Percentiles rank a stretch among this genome's conserved stretches.
Conservation (phyloP, 441 rosid genomes). For the Populus hybrid region DNA sequence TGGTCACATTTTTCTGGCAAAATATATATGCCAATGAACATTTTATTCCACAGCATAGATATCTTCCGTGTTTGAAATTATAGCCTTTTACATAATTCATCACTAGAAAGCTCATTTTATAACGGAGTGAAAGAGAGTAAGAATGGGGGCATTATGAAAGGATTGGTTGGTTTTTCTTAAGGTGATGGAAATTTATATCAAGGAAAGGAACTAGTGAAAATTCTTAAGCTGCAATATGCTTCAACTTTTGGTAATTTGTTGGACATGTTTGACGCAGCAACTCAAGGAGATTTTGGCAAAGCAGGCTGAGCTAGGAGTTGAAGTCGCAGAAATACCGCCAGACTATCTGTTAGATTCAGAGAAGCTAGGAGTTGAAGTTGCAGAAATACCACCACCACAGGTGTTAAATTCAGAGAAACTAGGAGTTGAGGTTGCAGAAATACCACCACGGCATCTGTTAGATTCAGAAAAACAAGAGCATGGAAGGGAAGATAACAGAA, state of each 20-base stretch:
- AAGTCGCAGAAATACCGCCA: conserved; percentile 88
- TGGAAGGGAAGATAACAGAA: conserved; percentile 29
- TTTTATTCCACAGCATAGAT: background rate
- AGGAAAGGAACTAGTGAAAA: background rate
- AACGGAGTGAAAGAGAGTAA: background rate
- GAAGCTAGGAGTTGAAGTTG: too few species aligned
- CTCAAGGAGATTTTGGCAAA: conserved; percentile 74
- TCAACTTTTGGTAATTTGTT: background rate
- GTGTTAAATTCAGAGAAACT: too few species aligned
- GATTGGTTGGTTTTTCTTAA: background rate
- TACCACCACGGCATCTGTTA: conserved; percentile 64
- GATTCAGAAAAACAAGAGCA: conserved; percentile 43
- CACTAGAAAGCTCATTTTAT: background rate
- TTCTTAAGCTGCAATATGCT: background rate
- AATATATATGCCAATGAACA: background rate
- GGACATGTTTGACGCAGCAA: conserved; percentile 50
- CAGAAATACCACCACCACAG: too few species aligned
- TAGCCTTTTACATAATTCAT: background rate
- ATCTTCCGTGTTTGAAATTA: background rate
- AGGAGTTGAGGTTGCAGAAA: conserved; percentile 43
- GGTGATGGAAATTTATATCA: background rate
- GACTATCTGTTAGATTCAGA: conserved; percentile 37
- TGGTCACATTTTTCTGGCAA: background rate
- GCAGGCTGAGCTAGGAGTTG: conserved; percentile 88
- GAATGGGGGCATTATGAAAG: background rate